Conservation (phyloP, 257 asterid species). For the Plantago major region DNA sequence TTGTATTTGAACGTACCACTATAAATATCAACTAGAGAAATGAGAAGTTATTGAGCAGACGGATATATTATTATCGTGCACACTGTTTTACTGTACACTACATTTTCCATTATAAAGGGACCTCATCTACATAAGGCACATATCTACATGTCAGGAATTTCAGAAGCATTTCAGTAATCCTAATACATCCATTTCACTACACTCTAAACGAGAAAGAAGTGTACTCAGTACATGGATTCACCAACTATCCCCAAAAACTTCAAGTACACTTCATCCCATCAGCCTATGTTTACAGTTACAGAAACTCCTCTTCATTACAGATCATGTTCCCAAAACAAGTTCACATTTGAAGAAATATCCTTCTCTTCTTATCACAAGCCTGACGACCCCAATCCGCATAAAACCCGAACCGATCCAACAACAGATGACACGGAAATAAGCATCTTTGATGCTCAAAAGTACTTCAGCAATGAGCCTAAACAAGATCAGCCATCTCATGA, state of each 20-base stretch:
- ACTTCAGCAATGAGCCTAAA: slow-evolving; percentile 49
- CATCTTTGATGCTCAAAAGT: slow-evolving; percentile 81
- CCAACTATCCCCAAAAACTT: slow-evolving; percentile 32
- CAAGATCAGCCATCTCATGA: slow-evolving; percentile 6
- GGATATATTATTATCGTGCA: no score
- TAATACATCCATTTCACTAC: no score
- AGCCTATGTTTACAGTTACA: slow-evolving; percentile 37
- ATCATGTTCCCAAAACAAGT: slow-evolving; percentile 24
- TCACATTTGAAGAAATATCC: slow-evolving; percentile 36
- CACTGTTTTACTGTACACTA: no score
- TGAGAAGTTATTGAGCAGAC: no score
- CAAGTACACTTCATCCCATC: slow-evolving; percentile 43
- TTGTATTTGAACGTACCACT: no score
- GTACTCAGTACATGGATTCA: slow-evolving; percentile 38
- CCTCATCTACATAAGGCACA: slow-evolving; percentile 22
- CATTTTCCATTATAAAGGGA: no score
- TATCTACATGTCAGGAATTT: slow-evolving; percentile 11
- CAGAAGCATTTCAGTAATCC: slow-evolving; percentile 20
- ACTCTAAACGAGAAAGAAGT: slow-evolving; percentile 2
- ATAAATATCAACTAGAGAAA: no score
- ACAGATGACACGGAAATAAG: slow-evolving; percentile 60
- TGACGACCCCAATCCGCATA: slow-evolving; percentile 18
- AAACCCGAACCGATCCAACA: background rate
- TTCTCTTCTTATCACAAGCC: slow-evolving; percentile 51
- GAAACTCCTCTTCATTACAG: slow-evolving; percentile 45